Percentiles rank a stretch among this genome's conserved stretches.
Evolutionary conservation across 2,329 filamentous ascomycete species (phyloP).

Genomic region (Calonectria leucothoes): DNA sequence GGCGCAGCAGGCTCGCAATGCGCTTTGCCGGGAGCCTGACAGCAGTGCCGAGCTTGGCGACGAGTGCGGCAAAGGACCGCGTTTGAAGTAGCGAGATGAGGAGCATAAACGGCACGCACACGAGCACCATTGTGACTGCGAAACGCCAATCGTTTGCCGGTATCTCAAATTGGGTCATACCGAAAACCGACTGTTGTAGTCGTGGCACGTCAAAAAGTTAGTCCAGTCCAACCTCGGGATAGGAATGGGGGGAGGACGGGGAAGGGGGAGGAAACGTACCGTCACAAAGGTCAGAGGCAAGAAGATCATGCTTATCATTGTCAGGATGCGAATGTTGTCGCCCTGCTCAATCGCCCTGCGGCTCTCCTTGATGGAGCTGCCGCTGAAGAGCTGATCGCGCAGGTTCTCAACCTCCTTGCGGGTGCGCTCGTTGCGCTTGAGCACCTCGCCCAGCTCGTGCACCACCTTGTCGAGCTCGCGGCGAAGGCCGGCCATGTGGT

Average conservation of each 20-base stretch:
- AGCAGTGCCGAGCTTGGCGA: slow-evolving; percentile 33
- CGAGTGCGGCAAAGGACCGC: slow-evolving; percentile 47
- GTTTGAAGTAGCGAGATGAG: slow-evolving; percentile 60
- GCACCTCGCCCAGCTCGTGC: slow-evolving; percentile 57
- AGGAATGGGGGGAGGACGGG: neutral
- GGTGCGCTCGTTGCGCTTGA: slow-evolving; percentile 63
- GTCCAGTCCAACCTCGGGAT: neutral
- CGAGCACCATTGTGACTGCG: slow-evolving; percentile 73
- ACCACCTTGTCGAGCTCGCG: slow-evolving; percentile 64
- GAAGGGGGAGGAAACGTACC: slow-evolving; percentile 42
- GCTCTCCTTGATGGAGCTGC: slow-evolving; percentile 71
- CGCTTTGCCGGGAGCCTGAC: slow-evolving; percentile 14
- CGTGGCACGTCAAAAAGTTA: neutral
- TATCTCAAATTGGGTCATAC: slow-evolving; percentile 60
- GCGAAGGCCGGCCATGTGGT: slow-evolving; percentile 58
- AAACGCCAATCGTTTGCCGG: slow-evolving; percentile 58
- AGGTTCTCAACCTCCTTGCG: slow-evolving; percentile 67
- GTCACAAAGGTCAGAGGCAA: slow-evolving; percentile 72
- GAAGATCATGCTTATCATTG: slow-evolving; percentile 71
- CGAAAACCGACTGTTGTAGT: slow-evolving; percentile 60
- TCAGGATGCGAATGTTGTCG: slow-evolving; percentile 70
- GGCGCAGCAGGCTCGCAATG: slow-evolving; percentile 13
- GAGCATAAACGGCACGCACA: slow-evolving; percentile 63
- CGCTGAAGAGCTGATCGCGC: slow-evolving; percentile 71
- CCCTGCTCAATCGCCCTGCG: slow-evolving; percentile 72